These are phyloP conservation scores for Aspergillus tamarii DNA, from an alignment of 2,329 filamentous ascomycete genomes.

Conservation along the genomic window DNA sequence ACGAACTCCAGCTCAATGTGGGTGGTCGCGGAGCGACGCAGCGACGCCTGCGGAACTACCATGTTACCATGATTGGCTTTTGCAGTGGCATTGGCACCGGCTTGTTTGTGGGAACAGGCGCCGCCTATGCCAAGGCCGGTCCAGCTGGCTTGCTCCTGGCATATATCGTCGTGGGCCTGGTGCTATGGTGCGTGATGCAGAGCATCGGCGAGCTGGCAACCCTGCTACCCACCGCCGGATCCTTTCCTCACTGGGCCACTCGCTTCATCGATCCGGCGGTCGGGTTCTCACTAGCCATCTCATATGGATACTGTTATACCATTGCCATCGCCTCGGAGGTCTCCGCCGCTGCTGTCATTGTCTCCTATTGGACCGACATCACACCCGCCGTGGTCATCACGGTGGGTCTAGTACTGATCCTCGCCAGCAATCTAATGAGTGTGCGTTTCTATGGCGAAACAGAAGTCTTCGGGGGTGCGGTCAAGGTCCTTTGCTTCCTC, in stretches of 20 bases:
- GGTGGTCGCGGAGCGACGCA: slow-evolving; percentile 38
- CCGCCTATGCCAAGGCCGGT: slow-evolving; percentile 69
- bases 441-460: slow-evolving; percentile 39
- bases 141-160: slow-evolving; percentile 75
- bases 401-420: slow-evolving; percentile 33
- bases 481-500: slow-evolving; percentile 38
- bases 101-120: slow-evolving; percentile 80
- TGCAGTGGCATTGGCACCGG: slow-evolving; percentile 64
- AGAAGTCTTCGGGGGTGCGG: slow-evolving; percentile 34
- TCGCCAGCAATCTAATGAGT: slow-evolving; percentile 36
- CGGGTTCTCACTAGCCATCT: slow-evolving; percentile 78
- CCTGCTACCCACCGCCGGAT: slow-evolving; percentile 85
- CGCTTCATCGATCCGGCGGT: slow-evolving; percentile 88
- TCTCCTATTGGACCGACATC: slow-evolving; percentile 73
- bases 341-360: slow-evolving; percentile 81
- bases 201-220: slow-evolving; percentile 88
- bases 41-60: slow-evolving; percentile 39
- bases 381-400: slow-evolving; percentile 73
- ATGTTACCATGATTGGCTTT: slow-evolving; percentile 39
- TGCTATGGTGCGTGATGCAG: slow-evolving; percentile 89
- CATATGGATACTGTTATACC: slow-evolving; percentile 83
- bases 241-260: slow-evolving; percentile 87
- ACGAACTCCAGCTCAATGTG: slow-evolving; percentile 35
- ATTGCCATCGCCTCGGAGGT: slow-evolving; percentile 78
- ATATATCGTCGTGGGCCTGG: slow-evolving; percentile 63